Evolutionary conservation across 495 filamentous ascomycete genomes (phyloP).

Genomic region (Penicillium diatomitis): DNA sequence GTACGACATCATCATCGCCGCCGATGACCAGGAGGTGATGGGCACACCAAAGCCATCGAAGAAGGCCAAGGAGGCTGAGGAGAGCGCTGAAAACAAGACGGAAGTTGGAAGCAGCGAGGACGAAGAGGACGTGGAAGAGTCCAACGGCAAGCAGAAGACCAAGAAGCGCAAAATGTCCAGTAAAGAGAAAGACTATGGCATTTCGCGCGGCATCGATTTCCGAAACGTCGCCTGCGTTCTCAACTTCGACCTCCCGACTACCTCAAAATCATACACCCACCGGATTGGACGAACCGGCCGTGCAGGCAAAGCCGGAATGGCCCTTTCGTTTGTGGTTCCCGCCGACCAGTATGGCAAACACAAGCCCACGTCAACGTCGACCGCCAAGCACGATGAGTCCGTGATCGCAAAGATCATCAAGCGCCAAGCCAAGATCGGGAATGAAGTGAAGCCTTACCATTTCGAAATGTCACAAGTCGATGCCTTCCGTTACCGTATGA

Average conservation of each 20-base stretch:
- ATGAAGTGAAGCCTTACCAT: constrained; percentile 76
- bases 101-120: constrained; percentile 26
- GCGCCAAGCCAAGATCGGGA: constrained; percentile 61
- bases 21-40: constrained; percentile 83
- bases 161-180: constrained; percentile 55
- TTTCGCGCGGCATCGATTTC: constrained; percentile 94
- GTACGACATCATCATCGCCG: constrained; percentile 95
- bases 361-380: constrained; percentile 66
- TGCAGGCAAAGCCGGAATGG: constrained; percentile 84
- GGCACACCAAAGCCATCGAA: constrained; percentile 41
- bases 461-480: constrained; percentile 94
- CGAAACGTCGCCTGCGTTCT: constrained; percentile 87
- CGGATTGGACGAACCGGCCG: constrained; percentile 90
- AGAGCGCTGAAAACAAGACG: constrained; percentile 17
- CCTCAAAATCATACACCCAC: constrained; percentile 88
- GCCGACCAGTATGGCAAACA: constrained; percentile 74
- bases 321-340: constrained; percentile 88
- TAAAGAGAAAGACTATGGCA: constrained; percentile 77
- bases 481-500: constrained; percentile 89
- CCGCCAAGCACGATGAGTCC: constrained; percentile 72
- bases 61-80: constrained; percentile 19
- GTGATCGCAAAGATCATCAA: constrained; percentile 64
- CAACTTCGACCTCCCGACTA: constrained; percentile 90
- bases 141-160: constrained; percentile 16
- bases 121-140: constrained; percentile 19